Evolutionary conservation across 495 filamentous ascomycete species (phyloP), one percentile per base, ranked within the genome.

Genomic region (Daldinia loculata): DNA sequence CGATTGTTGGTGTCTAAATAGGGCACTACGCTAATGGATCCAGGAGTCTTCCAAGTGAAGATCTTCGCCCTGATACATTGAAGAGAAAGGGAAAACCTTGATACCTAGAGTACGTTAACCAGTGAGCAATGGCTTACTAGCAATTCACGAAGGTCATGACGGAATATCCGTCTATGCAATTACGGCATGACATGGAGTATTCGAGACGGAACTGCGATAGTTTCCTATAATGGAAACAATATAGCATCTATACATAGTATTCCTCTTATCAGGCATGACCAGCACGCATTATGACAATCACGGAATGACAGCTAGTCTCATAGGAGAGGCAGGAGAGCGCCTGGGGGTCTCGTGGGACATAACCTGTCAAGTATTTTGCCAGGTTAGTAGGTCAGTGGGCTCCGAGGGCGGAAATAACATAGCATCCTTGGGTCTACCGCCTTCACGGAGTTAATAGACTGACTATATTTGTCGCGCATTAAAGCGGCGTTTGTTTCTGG

Each of bases 181-280:
- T 19, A 26, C 61, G 27, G 12, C 27, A 51, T 59, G 14, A 24
- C 39, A 26, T 19, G 51, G 50, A 51, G 27, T 39, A 56, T 55
- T 48, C n/a, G n/a, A 48, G 67, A 19, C 22, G 26, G 8, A 45
- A 27, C 51, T 48, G 38, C 24, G n/a, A 55, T 60, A 22, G 67
- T 61, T 65, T 64, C 61, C 43, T 53, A 61, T 56, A 29, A 43
- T 22, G 39, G 48, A 65, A 56, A 48, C 61, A 30, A 15, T n/a
- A 52, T 24, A 65, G 50, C 56, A 65, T 24, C n/a, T 57, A 27
- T 36, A 65, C 56, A 65, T 32, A 48, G 53, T 60, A 38, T n/a
- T 17, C 27, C 19, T 34, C 36, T 48, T 3, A 41, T 52, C 43
- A 53, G 55, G 29, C 60, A 64, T 45, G 61, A 36, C 32, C 51